These are phyloP conservation scores for Sporothrix luriei DNA, from an alignment of 2,329 filamentous ascomycete species.

Conservation along the genomic window DNA sequence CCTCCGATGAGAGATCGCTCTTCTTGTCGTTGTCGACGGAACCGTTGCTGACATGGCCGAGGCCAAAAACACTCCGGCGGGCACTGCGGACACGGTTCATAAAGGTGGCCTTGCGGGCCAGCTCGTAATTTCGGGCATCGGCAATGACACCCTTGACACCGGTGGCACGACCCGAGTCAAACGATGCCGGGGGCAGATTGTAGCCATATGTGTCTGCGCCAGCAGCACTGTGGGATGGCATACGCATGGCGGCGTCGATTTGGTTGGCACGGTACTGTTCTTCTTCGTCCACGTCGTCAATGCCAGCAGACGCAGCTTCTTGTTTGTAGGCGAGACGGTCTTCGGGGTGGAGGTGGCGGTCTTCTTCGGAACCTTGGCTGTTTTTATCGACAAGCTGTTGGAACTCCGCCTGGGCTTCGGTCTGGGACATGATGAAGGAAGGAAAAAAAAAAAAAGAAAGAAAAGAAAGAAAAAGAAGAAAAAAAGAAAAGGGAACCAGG, in stretches of 20 bases:
- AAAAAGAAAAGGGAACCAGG: conserved; percentile 10
- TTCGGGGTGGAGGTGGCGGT: conserved; percentile 57
- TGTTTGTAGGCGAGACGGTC: conserved; percentile 52
- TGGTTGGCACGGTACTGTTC: conserved; percentile 56
- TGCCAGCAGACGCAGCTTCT: conserved; percentile 33
- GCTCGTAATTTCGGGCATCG: conserved; percentile 76
- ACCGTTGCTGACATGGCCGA: conserved; percentile 43
- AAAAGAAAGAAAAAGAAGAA: conserved; percentile 27
- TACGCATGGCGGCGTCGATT: conserved; percentile 67
- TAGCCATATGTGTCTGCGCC: conserved; percentile 52
- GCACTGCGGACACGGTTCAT: conserved; percentile 56
- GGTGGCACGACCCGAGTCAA: conserved; percentile 70
- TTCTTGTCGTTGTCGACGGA: conserved; percentile 42
- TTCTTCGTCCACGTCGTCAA: conserved; percentile 59
- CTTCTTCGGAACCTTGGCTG: conserved; percentile 45
- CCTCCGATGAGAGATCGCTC: conserved; percentile 48
- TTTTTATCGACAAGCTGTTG: conserved; percentile 64
- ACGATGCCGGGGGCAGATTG: conserved; percentile 63
- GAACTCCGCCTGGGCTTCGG: conserved; percentile 66
- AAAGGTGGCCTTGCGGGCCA: conserved; percentile 62
- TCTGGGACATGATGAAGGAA: conserved; percentile 52
- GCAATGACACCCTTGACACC: conserved; percentile 87
- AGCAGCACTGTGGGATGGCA: conserved; percentile 55
- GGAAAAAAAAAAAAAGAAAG: conserved; percentile 34
- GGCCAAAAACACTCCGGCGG: conserved; percentile 59